Evolutionary conservation across 768 basidiomycete genomes (phyloP), one percentile per base, ranked within the genome.

Genomic region (Amanita muscaria): DNA sequence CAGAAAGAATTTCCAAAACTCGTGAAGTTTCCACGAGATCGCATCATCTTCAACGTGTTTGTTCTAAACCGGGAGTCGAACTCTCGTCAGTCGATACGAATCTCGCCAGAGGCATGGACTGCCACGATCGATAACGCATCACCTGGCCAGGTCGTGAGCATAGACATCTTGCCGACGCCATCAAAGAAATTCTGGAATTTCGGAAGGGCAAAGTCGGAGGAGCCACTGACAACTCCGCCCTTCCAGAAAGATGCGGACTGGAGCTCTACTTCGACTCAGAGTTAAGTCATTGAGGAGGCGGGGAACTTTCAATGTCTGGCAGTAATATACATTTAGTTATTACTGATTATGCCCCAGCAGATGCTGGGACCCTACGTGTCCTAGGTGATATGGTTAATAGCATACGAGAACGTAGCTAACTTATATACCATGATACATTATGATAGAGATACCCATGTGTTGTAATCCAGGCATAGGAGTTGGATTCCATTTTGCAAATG

Each of bases 21-120:
- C 21, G 54, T 51, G 5, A 45, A 55, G 5, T 48, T 71, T 5
- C 52, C 64, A 1, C 62, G 69, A 23, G 58, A 68, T 1, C 64
- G 66, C 1, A 68, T 80, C 4, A 59, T 65, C 4, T 73, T 80
- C 50, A 64, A 62, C 23, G 54, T 73, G 12, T 56, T 52, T 18
- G 62, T 65, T 3, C 54, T 65, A 22, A 59, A 63, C 8, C 59
- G 62, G 0, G 49, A 61, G 38, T 46, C 18, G 9, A 32, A 42
- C 9, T 14, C 21, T 8, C 56, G 46, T 55, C 64, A 37, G 59
- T 54, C 19, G 73, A 31, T 73, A 30, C 67, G 67, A 44, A 80
- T 77, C 53, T 79, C 66, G 30, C 72, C 62, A 34, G 67, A 59
- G 27, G 79, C 68, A 27, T 80, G 79, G 79, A 48, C 60, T 4